Evolutionary conservation across 2,329 filamentous ascomycete genomes (phyloP).

Genomic region (Fusarium camptoceras): DNA sequence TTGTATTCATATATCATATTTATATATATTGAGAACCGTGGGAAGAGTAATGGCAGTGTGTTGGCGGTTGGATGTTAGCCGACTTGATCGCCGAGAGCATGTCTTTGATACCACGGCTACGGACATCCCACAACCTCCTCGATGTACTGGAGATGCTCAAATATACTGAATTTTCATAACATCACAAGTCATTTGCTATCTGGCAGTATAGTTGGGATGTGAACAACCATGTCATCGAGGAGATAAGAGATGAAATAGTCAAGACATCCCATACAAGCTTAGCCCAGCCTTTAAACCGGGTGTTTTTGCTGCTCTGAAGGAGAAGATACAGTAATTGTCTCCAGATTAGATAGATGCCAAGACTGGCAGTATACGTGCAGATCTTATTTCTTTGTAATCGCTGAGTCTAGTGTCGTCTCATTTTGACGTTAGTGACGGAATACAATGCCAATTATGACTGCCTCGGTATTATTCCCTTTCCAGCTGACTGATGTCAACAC

Average conservation of each 20-base stretch:
- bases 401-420: not conserved
- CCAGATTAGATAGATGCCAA: not conserved
- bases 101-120: rapidly evolving
- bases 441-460: not conserved
- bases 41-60: not conserved
- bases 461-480: not conserved
- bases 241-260: not conserved
- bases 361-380: not conserved
- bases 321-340: not conserved
- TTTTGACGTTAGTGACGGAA: too few relatives aligned
- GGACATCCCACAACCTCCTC: not conserved
- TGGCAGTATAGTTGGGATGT: not conserved
- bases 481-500: too few relatives aligned
- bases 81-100: not conserved
- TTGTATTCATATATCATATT: not conserved
- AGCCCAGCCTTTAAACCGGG: not conserved
- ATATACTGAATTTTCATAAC: rapidly evolving
- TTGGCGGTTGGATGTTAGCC: not conserved
- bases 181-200: not conserved
- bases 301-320: not conserved
- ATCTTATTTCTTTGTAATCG: not conserved
- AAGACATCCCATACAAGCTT: not conserved
- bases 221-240: not conserved
- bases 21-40: not conserved
- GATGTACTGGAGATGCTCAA: not conserved